Percentiles rank a stretch among this genome's conserved stretches.
Evolutionary conservation across 2,329 filamentous ascomycete genomes (phyloP).

Genomic region (Tympanopsis confertula): DNA sequence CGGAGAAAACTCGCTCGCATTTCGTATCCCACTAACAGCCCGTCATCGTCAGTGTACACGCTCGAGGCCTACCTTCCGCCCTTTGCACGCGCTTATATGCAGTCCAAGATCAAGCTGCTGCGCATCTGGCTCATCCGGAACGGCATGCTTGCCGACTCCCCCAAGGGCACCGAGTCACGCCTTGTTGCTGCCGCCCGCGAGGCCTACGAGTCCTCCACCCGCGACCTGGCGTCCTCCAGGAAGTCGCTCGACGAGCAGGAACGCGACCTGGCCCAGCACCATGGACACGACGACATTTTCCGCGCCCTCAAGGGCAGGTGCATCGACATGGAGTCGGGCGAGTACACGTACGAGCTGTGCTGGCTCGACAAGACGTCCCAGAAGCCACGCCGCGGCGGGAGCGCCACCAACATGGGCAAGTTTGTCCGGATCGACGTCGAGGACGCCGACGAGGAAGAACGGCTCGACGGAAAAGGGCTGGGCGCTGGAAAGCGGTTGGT

Average conservation of each 20-base stretch:
- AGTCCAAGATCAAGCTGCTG: constrained; percentile 39
- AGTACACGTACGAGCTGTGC: constrained; percentile 60
- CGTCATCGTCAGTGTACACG: constrained; percentile 53
- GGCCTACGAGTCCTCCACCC: constrained; percentile 37
- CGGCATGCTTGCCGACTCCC: neutral
- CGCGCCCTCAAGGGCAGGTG: constrained; percentile 51
- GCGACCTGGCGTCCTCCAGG: constrained; percentile 33
- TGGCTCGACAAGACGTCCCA: constrained; percentile 51
- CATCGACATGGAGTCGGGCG: constrained; percentile 45
- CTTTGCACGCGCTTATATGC: constrained; percentile 42
- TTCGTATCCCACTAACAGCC: too few species aligned
- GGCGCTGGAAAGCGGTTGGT: constrained; percentile 31
- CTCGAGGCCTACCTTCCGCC: constrained; percentile 51
- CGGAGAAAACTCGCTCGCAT: neutral
- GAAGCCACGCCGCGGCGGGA: constrained; percentile 53
- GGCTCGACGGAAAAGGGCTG: neutral
- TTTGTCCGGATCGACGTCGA: constrained; percentile 55
- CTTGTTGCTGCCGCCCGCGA: constrained; percentile 43
- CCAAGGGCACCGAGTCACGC: neutral
- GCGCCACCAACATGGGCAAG: constrained; percentile 48
- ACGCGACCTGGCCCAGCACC: constrained; percentile 46
- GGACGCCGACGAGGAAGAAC: neutral
- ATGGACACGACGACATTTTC: constrained; percentile 50
- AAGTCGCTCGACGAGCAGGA: constrained; percentile 36
- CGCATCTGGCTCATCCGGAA: constrained; percentile 21